Base-by-base conservation (phyloP, 2,329 filamentous ascomycete species). In the Aspergillus fischeri region DNA sequence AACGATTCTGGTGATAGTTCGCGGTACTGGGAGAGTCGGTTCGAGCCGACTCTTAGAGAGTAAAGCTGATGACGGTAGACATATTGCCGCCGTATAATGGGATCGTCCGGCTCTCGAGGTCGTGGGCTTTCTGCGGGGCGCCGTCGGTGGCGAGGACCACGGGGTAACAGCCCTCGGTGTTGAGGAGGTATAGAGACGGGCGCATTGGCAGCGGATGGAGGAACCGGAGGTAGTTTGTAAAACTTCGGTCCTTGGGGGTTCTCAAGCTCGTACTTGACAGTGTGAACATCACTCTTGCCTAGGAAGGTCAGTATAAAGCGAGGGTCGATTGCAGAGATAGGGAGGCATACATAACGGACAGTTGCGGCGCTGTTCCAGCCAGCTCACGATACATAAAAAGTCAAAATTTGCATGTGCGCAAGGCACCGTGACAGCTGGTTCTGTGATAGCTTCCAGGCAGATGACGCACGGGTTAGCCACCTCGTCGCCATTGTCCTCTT, bases 341-440 rank as follows among this genome's bases (percentile, higher is more conserved):
- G 17, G 32, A 10, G 35, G 32, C 78, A 44, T 87, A 83, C 92
- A 97, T 53, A 97, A 79, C 20, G 93, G 92, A 68, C 92, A 97
- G 50, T 80, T 83, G 0, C 86, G 80, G 9, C 84, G 83, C 61
- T 89, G 80, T 64, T 91, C 82, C 4, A 96, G 78, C 92, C 93
- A 97, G 74, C 83, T 92, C 24, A 87, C 76, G 5, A 96, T 82
- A 72, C 92, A 97, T 11, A 91, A 73, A 69, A 92, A 95, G 78
- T 97, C 92, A 71, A 95, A 96, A 64, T 86, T 85, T 56, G 80
- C 76, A 77, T 97, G 92, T 45, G 84, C 82, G 78, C 92, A 97
- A 7, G 92, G 92, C 21, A 82, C 77, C 7, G 90, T 84, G 52
- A 87, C 80, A 61, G 89, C 91, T 53, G 84, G 77, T 66, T 94